Evolutionary conservation across 176 grass and related monocot species (phyloP).

Genomic region (Oryza glaberrima): DNA sequence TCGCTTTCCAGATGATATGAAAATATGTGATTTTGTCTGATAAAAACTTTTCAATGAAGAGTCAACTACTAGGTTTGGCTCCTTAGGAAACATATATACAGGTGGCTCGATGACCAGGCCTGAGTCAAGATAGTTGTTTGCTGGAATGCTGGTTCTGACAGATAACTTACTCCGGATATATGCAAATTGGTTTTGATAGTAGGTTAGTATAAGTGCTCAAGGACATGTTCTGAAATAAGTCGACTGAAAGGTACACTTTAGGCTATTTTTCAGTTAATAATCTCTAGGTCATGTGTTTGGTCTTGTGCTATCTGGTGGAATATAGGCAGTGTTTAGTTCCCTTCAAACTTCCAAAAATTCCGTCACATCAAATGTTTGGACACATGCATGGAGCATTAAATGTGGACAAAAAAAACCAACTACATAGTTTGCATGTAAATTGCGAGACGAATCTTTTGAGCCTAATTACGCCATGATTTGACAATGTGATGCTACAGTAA

Average conservation of each 20-base stretch:
- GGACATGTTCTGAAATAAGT: not conserved
- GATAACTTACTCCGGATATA: not conserved
- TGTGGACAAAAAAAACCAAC: no score
- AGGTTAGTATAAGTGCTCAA: not conserved
- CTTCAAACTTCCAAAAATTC: no score
- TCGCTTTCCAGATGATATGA: conserved; percentile 21
- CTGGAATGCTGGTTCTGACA: not conserved
- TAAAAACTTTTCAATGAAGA: conserved; percentile 1
- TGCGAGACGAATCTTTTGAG: no score
- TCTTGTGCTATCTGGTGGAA: not conserved
- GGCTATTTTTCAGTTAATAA: not conserved
- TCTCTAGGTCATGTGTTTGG: not conserved
- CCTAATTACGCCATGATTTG: no score
- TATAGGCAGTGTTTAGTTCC: not conserved
- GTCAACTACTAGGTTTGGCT: not conserved
- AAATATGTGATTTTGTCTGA: conserved; percentile 18
- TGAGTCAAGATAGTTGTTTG: not conserved
- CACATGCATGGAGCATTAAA: no score
- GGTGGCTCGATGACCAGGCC: not conserved
- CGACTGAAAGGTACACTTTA: not conserved
- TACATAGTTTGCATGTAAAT: no score
- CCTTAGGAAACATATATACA: not conserved
- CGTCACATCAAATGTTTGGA: no score
- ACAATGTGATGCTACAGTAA: no score
- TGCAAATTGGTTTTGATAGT: conserved; percentile 3